Evolutionary conservation across 2,329 filamentous ascomycete species (phyloP), one percentile per base, ranked within the genome.

Genomic region (Coniosporium tulheliwenetii): DNA sequence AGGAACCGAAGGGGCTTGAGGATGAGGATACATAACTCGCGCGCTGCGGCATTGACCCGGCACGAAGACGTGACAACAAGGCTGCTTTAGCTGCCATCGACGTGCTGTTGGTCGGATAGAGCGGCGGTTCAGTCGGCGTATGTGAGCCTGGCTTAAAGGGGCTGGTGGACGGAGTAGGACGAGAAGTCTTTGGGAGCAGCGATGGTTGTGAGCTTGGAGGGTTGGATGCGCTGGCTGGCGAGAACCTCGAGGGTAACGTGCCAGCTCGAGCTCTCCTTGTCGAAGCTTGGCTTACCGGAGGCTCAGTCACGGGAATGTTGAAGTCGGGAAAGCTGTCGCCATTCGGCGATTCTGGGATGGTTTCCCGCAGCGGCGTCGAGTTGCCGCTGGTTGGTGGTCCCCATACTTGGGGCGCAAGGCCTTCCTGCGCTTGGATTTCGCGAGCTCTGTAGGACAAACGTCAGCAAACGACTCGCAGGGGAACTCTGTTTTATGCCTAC

Each of bases 341-440:
- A 49, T 83, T 91, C 30, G 91, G 91, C 31, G 89, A 95, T 64
- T 98, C 91, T 47, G 89, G 87, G 45, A 98, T 96, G 49, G 89
- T 95, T 66, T 96, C 91, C 55, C 91, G 85, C 39, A 98, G 74
- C 50, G 91, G 91, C 35, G 89, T 95, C 14, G 89, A 95, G 61
- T 94, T 89, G 48, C 89, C 91, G 59, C 89, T 95, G 42, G 89
- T 94, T 38, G 91, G 89, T 49, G 91, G 89, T 9, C 91, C 86
- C 91, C 91, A 96, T 40, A 80, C 62, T 60, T 75, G 71, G 55
- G 70, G 79, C 57, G 69, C 66, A 39, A 94, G 71, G 39, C 87
- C 87, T 72, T 96, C 89, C 65, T 95, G 87, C 41, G 87, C 87
- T 66, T 96, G 89, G 46, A 96, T 95, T 63, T 98, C 91, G 60